Evolutionary conservation across 148 eudicot genomes (phyloP), one percentile per base, ranked within the genome.

Genomic region (Rhododendron molle): DNA sequence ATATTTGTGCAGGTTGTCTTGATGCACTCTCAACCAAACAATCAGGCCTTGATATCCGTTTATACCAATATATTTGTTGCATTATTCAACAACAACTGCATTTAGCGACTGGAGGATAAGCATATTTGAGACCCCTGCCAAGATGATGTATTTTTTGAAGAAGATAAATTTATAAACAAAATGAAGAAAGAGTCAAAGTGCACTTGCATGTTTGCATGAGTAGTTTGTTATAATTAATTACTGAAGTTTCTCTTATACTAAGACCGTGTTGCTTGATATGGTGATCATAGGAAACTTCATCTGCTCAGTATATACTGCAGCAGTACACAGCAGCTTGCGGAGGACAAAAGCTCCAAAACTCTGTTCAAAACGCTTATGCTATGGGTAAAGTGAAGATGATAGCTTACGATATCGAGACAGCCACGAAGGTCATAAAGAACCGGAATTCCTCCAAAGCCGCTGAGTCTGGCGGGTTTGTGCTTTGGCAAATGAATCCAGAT

Each of bases 401-500:
- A 87, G 93, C 96, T 82, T 95, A 93, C 26, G 98, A 93, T 87
- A 87, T 95, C 12, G 95, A 95, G 90, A 95, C 96, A 7, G 96
- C 98, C 44, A 91, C 93, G 26, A 95, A 95, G 90, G 98, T 95
- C 40, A 93, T 95, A 49, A 95, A 95, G 89, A 92, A 88, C 83
- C 87, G 90, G 82, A 93, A 88, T 85, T 89, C 98, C 40, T 92
- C 98, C 71, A 93, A 88, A 88, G 90, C 92, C 50, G 92, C 96
- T 0, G 98, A 95, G 88, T 91, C 98, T 14, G 98, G 98, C 21
- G 95, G 98, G 12, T 95, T 93, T 88, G 95, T 95, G 79, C 89
- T 95, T 14, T 95, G 98, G 98, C 98, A 95, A 89, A 95, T 95
- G 98, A 93, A 95, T 88, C 98, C 96, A 0, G 95, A 93, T 71